Evolutionary conservation across 2,329 filamentous ascomycete genomes (phyloP).

Genomic region (Shiraia sp.): DNA sequence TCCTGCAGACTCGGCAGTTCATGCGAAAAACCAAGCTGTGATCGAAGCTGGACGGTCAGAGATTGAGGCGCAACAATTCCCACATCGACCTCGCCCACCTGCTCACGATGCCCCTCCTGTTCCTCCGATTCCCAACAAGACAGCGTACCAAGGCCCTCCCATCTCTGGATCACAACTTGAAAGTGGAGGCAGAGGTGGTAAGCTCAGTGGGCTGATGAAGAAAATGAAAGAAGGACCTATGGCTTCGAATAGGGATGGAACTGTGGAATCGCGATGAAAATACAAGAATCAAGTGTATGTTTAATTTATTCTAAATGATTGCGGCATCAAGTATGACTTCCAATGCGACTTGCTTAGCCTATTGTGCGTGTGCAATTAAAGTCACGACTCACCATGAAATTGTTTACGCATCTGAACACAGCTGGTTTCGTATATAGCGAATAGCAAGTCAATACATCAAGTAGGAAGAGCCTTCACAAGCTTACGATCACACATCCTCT

Average conservation of each 20-base stretch:
- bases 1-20: constrained; percentile 25
- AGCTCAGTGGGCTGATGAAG: constrained; percentile 37
- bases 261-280: constrained; percentile 2
- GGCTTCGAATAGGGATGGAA: constrained; percentile 13
- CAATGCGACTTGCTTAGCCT: too few species aligned
- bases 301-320: too few species aligned
- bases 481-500: too few species aligned
- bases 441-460: too few species aligned
- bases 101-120: constrained; percentile 14
- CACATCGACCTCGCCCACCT: constrained; percentile 11
- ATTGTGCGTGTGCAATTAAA: too few species aligned
- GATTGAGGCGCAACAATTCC: constrained; percentile 29
- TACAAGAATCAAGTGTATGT: not conserved
- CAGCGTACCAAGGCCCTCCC: constrained; percentile 21
- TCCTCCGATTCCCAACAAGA: constrained; percentile 15
- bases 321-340: too few species aligned
- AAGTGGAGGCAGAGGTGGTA: constrained; percentile 22
- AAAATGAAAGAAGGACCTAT: constrained; percentile 39
- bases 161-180: constrained; percentile 31
- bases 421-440: too few species aligned
- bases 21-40: constrained; percentile 38
- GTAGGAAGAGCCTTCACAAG: too few species aligned
- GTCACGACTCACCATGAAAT: too few species aligned
- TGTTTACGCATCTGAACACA: too few species aligned
- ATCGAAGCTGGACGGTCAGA: constrained; percentile 38